A percentile compares a stretch with the other conserved stretches of the same genome.
phyloP scores from a whole-genome alignment of 140 eudicot species.

The Oenanthe javanica region DNA sequence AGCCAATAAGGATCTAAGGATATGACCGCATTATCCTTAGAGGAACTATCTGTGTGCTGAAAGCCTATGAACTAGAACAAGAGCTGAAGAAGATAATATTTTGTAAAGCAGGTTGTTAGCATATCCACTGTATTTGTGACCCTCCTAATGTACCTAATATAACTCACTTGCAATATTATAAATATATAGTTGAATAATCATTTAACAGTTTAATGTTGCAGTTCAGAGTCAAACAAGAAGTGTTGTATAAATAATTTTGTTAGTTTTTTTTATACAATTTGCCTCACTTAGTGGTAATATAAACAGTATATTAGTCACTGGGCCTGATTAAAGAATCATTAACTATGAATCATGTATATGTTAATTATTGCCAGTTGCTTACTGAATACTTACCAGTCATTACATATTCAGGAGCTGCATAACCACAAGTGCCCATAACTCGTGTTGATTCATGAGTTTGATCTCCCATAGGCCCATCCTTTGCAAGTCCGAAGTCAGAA shows the following conservation, averaged over 20 bases:
- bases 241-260: not conserved
- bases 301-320: not conserved
- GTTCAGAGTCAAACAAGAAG: not conserved
- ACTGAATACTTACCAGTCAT: conserved; percentile 70
- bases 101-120: too few relatives aligned
- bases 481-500: conserved; percentile 94
- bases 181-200: not conserved
- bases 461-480: conserved; percentile 95
- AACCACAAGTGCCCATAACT: conserved; percentile 96
- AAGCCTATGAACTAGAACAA: too few relatives aligned
- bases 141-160: too few relatives aligned
- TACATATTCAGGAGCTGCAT: conserved; percentile 97
- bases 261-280: not conserved
- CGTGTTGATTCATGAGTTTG: conserved; percentile 98
- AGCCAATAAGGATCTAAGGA: too few relatives aligned
- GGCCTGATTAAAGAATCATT: not conserved
- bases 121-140: too few relatives aligned
- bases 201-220: not conserved
- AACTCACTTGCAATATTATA: not conserved
- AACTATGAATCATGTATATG: not conserved
- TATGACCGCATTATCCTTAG: too few relatives aligned
- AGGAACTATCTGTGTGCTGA: too few relatives aligned
- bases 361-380: not conserved
- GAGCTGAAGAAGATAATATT: too few relatives aligned
- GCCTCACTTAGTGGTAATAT: not conserved